Base-by-base conservation (phyloP, 441 rosid genomes). In the Kokia cookei region DNA sequence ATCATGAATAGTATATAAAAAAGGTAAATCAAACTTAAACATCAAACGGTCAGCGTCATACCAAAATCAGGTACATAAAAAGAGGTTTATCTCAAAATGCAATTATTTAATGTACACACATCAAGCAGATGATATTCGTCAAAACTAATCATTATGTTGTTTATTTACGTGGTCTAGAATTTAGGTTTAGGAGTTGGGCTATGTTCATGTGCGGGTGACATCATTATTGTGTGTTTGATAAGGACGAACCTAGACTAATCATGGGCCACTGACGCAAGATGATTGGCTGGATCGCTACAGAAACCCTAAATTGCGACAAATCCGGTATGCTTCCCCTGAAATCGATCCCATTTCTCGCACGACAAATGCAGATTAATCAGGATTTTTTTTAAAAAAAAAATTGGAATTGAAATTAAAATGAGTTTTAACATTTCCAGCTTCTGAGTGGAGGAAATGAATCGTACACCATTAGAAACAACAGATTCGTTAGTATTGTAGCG, bases 261-360 rank as follows among this genome's bases (percentile, higher is more conserved):
- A 77, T 26, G 26, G 58, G 57, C 74, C 72, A 19, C 14, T 5
- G 5, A 12, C 17, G 7, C 3, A 69, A 2, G 12, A 53, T 24
- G 61, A 42, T 35, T 11, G 42, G 63, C 47, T 51, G 57, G 70
- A 74, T 55, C 53, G 69, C 51, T 60, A 12, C 48, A 27, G 76
- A 37, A 60, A 67, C 77, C 63, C 76, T 51, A 24, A 29, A 17
- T 54, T 14, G 77, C 59, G 59, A 73, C 9, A 64, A 69, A 78
- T 71, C 79, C 77, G 72, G 72, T 77, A 17, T 29, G 1, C 55
- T 47, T 43, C 3, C 55, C 7, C 55, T 47, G 45, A 11, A 65
- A 65, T 71, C 43, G 59, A 15, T 71, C 29, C 40, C 54, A 15
- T 55, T 55, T 54, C 51, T 35, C 32, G 64, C 35, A 13, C 47